A percentile compares a stretch with the other conserved stretches of the same genome.
Conservation (phyloP, 208 protist genomes). For the Lotmaria passim region DNA sequence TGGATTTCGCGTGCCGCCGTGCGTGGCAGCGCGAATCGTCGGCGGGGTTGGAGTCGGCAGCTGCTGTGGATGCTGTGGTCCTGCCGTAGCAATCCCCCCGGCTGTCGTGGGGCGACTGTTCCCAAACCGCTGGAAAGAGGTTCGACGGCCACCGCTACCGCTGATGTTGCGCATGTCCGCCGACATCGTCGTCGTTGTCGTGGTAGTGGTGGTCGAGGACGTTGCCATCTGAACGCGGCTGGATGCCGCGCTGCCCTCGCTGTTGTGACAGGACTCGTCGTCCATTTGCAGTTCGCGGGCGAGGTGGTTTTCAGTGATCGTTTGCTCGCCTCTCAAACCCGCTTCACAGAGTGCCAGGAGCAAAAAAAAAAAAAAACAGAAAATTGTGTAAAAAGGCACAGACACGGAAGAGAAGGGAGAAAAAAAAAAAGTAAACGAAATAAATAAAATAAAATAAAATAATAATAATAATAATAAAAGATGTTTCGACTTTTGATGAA, state of each 20-base stretch:
- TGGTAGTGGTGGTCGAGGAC: background rate
- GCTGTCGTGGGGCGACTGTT: background rate
- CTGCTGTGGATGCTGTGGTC: background rate
- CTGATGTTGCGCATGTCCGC: constrained; percentile 11
- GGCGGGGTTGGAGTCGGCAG: constrained; percentile 13
- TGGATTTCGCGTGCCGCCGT: constrained; percentile 18
- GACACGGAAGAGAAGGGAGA: background rate
- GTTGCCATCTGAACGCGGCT: background rate
- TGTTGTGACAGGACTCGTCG: constrained; percentile 3
- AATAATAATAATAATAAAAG: constrained; percentile 21
- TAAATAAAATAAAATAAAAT: background rate
- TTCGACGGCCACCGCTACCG: constrained; percentile 7
- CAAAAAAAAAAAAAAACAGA: constrained; percentile 6
- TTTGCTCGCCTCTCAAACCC: background rate
- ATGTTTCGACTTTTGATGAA: too few species aligned
- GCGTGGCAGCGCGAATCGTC: background rate
- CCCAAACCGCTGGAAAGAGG: background rate
- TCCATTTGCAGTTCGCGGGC: background rate
- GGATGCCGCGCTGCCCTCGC: background rate
- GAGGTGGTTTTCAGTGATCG: background rate
- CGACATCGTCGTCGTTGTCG: background rate
- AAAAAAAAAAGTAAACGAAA: background rate
- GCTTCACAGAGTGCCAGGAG: background rate
- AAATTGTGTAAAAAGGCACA: background rate
- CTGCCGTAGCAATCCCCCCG: background rate